Conservation (phyloP, 2,329 filamentous ascomycete genomes). For the Aspergillus pseudoglaucus region DNA sequence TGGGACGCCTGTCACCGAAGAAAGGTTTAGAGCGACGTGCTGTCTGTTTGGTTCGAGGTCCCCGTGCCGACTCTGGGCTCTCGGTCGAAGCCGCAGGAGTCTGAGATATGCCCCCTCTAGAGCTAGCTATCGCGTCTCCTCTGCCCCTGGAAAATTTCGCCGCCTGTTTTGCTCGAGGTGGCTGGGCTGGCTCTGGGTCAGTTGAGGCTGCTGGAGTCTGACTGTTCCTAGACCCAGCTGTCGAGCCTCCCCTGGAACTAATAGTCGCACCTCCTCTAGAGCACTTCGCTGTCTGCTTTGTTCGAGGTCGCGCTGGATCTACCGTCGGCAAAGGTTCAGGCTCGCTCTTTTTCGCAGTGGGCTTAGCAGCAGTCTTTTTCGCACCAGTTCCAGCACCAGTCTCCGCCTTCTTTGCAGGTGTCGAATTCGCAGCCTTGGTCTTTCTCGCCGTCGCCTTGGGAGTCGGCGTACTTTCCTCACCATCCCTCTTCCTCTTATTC, state of each 20-base stretch:
- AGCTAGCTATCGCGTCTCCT: too few relatives aligned
- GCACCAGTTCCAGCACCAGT: background rate
- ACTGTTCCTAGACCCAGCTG: too few relatives aligned
- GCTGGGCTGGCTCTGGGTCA: too few relatives aligned
- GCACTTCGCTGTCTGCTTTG: too few relatives aligned
- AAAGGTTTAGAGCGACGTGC: background rate
- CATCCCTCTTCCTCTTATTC: background rate
- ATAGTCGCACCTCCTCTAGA: too few relatives aligned
- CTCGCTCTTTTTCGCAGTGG: background rate
- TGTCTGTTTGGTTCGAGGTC: background rate
- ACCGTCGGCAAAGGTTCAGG: background rate
- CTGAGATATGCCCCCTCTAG: too few relatives aligned
- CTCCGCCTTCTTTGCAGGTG: background rate
- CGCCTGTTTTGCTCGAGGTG: background rate
- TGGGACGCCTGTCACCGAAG: background rate
- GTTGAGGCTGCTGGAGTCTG: too few relatives aligned
- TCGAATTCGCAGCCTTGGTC: background rate
- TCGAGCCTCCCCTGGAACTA: too few relatives aligned
- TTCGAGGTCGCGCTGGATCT: too few relatives aligned
- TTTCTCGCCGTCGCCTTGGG: background rate
- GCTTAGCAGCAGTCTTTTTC: background rate
- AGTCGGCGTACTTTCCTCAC: background rate
- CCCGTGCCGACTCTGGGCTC: background rate
- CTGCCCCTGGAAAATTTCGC: too few relatives aligned
- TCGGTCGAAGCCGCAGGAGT: background rate